Base-by-base conservation (phyloP, 208 protist species). In the Trypanosoma conorhini region DNA sequence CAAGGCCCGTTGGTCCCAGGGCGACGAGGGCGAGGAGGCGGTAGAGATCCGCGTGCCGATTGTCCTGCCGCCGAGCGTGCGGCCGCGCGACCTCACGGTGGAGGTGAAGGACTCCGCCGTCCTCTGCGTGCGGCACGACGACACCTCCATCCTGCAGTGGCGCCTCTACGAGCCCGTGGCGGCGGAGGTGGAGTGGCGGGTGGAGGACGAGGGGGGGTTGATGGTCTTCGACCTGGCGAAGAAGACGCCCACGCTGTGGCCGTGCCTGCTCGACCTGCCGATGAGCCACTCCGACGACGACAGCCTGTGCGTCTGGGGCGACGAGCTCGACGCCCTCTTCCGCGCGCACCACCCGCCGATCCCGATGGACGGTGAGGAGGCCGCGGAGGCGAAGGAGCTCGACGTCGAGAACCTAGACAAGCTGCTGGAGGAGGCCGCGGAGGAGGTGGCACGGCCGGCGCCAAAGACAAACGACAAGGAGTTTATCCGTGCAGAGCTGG, bases 111-210 rank as follows among this genome's bases (percentile, higher is more conserved):
- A 94, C 54, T 59, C 65, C 62, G 56, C 75, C 9, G 79, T 96
- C 26, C 80, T 96, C 35, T 90, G 86, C 70, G 80, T 96, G 46
- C 82, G 78, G 38, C 85, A 92, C 62, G 64, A 82, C 17, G 74
- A 83, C 22, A 88, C 76, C 13, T 62, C 64, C 38, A 84, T 96
- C 26, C 55, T 94, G 28, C 91, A 94, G 77, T 94, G 89, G 89
- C 91, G 91, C 65, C 88, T 96, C 33, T 89, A 86, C 76, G 81
- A 79, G 44, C 19, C 76, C 52, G 86, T 96, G 44, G 79, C 78
- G 44, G 69, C 80, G 21, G 87, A 94, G 71, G 85, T 94, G 46
- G 89, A 94, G 76, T 94, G 89, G 88, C 81, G 87, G 58, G 83
- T 94, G 31, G 84, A 92, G 74, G 63, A 84, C 17, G 85, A 83